phyloP scores from a whole-genome alignment of 2,329 filamentous ascomycete species.

The Didymella keratinophila region DNA sequence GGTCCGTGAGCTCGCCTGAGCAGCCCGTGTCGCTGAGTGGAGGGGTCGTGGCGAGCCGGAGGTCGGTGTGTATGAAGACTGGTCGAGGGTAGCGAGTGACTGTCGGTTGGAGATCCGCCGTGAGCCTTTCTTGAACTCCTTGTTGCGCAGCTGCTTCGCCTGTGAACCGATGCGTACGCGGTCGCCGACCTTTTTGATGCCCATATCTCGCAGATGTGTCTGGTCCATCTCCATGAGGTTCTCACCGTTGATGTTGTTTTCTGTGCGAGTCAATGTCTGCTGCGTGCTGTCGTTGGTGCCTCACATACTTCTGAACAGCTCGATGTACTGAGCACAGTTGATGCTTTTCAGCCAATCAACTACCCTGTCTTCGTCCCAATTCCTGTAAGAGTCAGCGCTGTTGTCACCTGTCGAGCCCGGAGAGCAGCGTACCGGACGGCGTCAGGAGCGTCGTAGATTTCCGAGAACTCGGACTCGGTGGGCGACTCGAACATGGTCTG shows the following conservation, averaged over 20 bases:
- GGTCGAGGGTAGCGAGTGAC: conserved; percentile 82
- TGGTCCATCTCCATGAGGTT: conserved; percentile 97
- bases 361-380: conserved; percentile 90
- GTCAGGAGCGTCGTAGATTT: conserved; percentile 74
- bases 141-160: conserved; percentile 59
- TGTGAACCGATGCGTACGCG: conserved; percentile 77
- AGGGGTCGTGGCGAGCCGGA: conserved; percentile 71
- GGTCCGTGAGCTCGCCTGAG: conserved; percentile 54
- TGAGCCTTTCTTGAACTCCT: conserved; percentile 58
- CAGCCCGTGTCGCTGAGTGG: conserved; percentile 58
- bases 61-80: conserved; percentile 65
- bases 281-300: not conserved
- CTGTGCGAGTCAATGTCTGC: conserved; percentile 48
- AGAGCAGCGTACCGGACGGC: conserved; percentile 53
- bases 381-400: conserved; percentile 50
- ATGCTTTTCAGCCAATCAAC: conserved; percentile 90
- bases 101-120: conserved; percentile 82
- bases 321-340: conserved; percentile 93
- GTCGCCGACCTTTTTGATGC: conserved; percentile 97
- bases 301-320: conserved; percentile 73
- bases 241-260: conserved; percentile 97
- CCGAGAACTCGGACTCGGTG: conserved; percentile 92
- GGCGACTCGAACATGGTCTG: conserved; percentile 75
- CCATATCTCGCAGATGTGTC: conserved; percentile 95
- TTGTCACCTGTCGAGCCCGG: not conserved